These are phyloP conservation scores for Kwoniella sp. DNA, from an alignment of 768 basidiomycete genomes.

Conservation along the genomic window DNA sequence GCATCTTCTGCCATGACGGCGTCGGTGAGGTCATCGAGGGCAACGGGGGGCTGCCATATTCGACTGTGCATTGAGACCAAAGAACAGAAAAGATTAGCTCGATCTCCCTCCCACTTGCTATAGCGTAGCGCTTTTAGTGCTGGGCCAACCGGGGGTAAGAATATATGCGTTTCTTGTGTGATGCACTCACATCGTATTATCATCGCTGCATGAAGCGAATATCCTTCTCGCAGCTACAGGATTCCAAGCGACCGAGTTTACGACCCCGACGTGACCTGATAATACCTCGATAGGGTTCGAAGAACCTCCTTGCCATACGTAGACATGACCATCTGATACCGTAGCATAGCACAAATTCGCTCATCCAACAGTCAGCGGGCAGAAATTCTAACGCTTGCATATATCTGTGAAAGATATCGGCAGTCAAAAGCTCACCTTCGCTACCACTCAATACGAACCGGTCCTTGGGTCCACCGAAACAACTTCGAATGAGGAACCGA, in stretches of 20 bases:
- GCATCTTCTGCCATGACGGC: neutral
- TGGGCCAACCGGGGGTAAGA: no score
- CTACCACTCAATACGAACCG: slow-evolving; percentile 92
- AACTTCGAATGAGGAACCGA: slow-evolving; percentile 82
- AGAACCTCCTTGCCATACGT: slow-evolving; percentile 91
- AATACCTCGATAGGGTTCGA: slow-evolving; percentile 83
- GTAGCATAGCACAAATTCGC: neutral
- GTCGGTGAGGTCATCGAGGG: neutral
- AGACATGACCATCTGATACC: slow-evolving; percentile 78
- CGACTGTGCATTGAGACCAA: no score
- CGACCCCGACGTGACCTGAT: slow-evolving; percentile 79
- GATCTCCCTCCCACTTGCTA: no score
- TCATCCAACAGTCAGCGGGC: slow-evolving; percentile 15
- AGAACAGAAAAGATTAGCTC: no score
- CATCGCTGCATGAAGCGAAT: slow-evolving; percentile 97
- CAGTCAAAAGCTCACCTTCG: slow-evolving; percentile 91
- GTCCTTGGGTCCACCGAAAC: slow-evolving; percentile 86
- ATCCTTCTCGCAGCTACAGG: slow-evolving; percentile 74
- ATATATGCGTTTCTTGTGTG: no score
- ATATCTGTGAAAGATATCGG: no score
- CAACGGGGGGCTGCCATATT: slow-evolving; percentile 49
- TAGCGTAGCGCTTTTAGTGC: no score
- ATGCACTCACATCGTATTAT: slow-evolving; percentile 69
- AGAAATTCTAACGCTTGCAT: no score
- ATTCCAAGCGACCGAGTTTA: slow-evolving; percentile 97